phyloP scores from a whole-genome alignment of 2,329 filamentous ascomycete genomes.

The Xylariaceae sp. region DNA sequence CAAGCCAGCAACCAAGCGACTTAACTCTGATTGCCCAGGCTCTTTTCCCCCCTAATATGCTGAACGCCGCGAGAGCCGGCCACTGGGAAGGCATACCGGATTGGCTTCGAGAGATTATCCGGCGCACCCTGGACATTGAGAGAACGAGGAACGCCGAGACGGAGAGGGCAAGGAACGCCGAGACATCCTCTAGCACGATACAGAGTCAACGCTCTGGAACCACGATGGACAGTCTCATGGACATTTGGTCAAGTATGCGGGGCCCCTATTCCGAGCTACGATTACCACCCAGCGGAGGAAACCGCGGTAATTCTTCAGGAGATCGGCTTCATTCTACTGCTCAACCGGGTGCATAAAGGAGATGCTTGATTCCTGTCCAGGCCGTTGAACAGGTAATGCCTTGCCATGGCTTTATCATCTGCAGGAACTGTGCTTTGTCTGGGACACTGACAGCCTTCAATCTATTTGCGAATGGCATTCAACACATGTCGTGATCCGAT shows the following conservation, averaged over 20 bases:
- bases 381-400: background rate
- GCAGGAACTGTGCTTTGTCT: background rate
- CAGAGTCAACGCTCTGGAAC: slow-evolving; percentile 8
- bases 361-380: background rate
- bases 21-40: slow-evolving; percentile 33
- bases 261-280: slow-evolving; percentile 34
- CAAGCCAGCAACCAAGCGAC: slow-evolving; percentile 35
- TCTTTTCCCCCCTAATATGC: slow-evolving; percentile 47
- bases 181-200: slow-evolving; percentile 11
- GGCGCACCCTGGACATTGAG: slow-evolving; percentile 42
- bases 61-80: slow-evolving; percentile 50
- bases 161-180: slow-evolving; percentile 26
- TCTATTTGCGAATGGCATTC: background rate
- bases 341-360: slow-evolving; percentile 29
- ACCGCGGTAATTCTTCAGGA: slow-evolving; percentile 19
- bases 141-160: slow-evolving; percentile 8
- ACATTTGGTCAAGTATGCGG: slow-evolving; percentile 18
- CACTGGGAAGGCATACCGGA: slow-evolving; percentile 56
- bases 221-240: slow-evolving; percentile 15
- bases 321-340: slow-evolving; percentile 31
- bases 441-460: background rate
- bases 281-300: slow-evolving; percentile 36
- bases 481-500: background rate
- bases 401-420: background rate
- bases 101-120: slow-evolving; percentile 48